Percentiles rank a stretch among this genome's conserved stretches.
phyloP scores from a whole-genome alignment of 768 basidiomycete genomes.

The Rhodotorula taiwanensis region DNA sequence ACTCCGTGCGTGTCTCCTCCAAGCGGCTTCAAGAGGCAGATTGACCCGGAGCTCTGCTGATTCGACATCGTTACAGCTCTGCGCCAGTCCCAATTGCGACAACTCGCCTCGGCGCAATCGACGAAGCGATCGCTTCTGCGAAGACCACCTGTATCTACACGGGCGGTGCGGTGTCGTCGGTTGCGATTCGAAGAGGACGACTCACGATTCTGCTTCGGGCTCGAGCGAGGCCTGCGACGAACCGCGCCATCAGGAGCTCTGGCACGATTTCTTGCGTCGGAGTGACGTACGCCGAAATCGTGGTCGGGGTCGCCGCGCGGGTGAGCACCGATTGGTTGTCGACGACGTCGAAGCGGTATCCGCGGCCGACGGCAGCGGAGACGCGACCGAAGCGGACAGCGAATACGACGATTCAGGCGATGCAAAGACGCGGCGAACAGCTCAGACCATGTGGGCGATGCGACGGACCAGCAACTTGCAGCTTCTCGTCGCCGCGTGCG shows the following conservation, averaged over 20 bases:
- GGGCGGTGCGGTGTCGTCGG: constrained; percentile 13
- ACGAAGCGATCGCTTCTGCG: constrained; percentile 13
- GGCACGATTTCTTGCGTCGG: neutral
- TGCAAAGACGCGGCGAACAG: no score
- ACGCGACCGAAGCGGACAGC: no score
- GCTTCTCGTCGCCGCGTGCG: constrained; percentile 23
- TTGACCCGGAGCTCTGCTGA: no score
- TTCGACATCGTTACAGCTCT: no score
- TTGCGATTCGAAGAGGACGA: neutral
- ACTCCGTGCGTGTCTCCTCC: constrained; percentile 1
- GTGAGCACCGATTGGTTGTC: neutral
- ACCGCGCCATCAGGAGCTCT: neutral
- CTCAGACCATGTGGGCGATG: constrained; percentile 9
- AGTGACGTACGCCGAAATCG: neutral
- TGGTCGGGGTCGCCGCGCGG: neutral
- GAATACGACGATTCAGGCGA: no score
- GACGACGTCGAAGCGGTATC: neutral
- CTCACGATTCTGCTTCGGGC: neutral
- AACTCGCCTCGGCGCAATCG: constrained; percentile 15
- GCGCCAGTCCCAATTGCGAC: constrained; percentile 18
- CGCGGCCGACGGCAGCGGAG: neutral
- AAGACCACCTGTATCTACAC: neutral
- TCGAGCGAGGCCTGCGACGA: constrained; percentile 16
- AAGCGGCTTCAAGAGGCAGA: no score
- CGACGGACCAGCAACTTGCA: constrained; percentile 15